Conservation (phyloP, 129 eudicot genomes). For the Daucus carota region DH1_v3.0 NC_030388.2:31679001-31679500, state of each 20-base stretch:
- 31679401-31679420: no score
- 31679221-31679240: neutral
- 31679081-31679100: slow-evolving; percentile 84
- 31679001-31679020: slow-evolving; percentile 95
- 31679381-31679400: no score
- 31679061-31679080: slow-evolving; percentile 86
- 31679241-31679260: no score
- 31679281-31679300: neutral
- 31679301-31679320: neutral
- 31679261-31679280: no score
- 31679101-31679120: slow-evolving; percentile 71
- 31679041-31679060: slow-evolving; percentile 95
- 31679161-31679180: slow-evolving; percentile 91
- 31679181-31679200: slow-evolving; percentile 48
- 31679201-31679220: neutral
- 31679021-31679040: slow-evolving; percentile 87
- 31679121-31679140: slow-evolving; percentile 93
- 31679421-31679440: no score
- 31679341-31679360: neutral
- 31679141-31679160: slow-evolving; percentile 90
- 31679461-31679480: no score
- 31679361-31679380: no score
- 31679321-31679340: neutral
- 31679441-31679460: no score
- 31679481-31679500: no score